phyloP scores from a whole-genome alignment of 805 yeast species.

The Naumovozyma baii region DNA sequence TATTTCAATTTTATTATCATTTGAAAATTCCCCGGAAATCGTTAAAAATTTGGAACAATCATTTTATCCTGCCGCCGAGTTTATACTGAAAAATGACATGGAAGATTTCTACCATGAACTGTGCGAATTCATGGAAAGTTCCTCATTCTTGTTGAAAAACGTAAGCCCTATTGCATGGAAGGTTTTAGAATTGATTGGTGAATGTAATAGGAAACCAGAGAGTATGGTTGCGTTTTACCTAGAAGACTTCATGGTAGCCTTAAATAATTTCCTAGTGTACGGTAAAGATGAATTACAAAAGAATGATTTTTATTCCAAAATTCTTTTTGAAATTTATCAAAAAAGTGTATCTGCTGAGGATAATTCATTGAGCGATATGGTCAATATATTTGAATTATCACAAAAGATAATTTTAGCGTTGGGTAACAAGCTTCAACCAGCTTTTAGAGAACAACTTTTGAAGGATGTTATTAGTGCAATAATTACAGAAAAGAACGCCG shows the following conservation, averaged over 20 bases:
- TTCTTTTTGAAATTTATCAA: slow-evolving; percentile 42
- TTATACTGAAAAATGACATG: slow-evolving; percentile 54
- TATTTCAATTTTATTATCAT: slow-evolving; percentile 68
- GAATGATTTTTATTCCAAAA: slow-evolving; percentile 39
- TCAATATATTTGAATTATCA: slow-evolving; percentile 50
- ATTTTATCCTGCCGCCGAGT: slow-evolving; percentile 58
- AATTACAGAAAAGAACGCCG: slow-evolving; percentile 14
- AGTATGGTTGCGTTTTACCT: slow-evolving; percentile 55
- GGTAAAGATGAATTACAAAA: slow-evolving; percentile 42
- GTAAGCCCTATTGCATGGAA: slow-evolving; percentile 72
- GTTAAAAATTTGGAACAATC: slow-evolving; percentile 56
- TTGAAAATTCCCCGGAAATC: slow-evolving; percentile 68
- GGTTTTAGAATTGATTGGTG: slow-evolving; percentile 44
- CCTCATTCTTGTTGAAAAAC: slow-evolving; percentile 48
- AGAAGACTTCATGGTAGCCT: slow-evolving; percentile 65
- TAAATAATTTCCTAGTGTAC: slow-evolving; percentile 64
- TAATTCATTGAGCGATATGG: slow-evolving; percentile 46
- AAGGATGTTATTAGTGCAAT: slow-evolving; percentile 34
- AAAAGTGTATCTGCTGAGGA: slow-evolving; percentile 37
- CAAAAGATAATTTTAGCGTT: slow-evolving; percentile 55
- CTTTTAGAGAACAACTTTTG: slow-evolving; percentile 39
- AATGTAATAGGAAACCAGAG: slow-evolving; percentile 26
- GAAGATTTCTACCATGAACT: slow-evolving; percentile 70
- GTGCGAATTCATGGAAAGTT: slow-evolving; percentile 65
- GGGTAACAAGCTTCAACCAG: slow-evolving; percentile 35